Evolutionary conservation across 116 monocot species (phyloP).

Genomic region (Dioscorea cayenensis): DNA sequence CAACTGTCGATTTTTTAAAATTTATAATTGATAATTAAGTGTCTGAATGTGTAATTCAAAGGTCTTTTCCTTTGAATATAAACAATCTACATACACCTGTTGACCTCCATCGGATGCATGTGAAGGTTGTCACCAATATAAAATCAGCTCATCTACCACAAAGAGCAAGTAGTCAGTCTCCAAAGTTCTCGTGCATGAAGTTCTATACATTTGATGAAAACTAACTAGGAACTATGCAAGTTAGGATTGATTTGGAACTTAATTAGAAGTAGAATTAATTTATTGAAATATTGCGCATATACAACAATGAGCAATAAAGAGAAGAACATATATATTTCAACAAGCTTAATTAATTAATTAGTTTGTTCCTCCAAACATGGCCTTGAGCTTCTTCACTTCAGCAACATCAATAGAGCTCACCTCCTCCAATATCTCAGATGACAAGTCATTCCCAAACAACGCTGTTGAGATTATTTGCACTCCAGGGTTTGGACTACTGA

Average conservation of each 20-base stretch:
- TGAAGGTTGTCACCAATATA: too few relatives aligned
- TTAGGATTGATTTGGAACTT: not conserved
- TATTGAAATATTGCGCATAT: not conserved
- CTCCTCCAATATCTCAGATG: slow-evolving; percentile 32
- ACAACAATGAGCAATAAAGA: not conserved
- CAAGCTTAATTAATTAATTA: not conserved
- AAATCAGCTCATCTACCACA: too few relatives aligned
- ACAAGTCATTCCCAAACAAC: slow-evolving; percentile 47
- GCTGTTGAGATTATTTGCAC: slow-evolving; percentile 36
- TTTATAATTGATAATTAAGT: too few relatives aligned
- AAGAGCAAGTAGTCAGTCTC: too few relatives aligned
- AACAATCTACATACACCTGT: too few relatives aligned
- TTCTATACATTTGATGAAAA: too few relatives aligned
- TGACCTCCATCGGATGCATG: too few relatives aligned
- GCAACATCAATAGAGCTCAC: slow-evolving; percentile 42
- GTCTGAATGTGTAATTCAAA: too few relatives aligned
- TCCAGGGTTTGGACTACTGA: slow-evolving; percentile 57
- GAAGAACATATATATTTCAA: not conserved
- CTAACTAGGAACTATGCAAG: too few relatives aligned
- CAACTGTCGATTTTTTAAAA: too few relatives aligned
- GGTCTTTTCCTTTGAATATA: too few relatives aligned
- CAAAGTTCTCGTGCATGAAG: too few relatives aligned
- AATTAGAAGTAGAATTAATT: not conserved
- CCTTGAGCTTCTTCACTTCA: slow-evolving; percentile 64
- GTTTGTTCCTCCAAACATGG: slow-evolving; percentile 34